These are phyloP conservation scores for Aspergillus fischeri DNA, from an alignment of 2,329 filamentous ascomycete genomes.

Conservation along the genomic window DNA sequence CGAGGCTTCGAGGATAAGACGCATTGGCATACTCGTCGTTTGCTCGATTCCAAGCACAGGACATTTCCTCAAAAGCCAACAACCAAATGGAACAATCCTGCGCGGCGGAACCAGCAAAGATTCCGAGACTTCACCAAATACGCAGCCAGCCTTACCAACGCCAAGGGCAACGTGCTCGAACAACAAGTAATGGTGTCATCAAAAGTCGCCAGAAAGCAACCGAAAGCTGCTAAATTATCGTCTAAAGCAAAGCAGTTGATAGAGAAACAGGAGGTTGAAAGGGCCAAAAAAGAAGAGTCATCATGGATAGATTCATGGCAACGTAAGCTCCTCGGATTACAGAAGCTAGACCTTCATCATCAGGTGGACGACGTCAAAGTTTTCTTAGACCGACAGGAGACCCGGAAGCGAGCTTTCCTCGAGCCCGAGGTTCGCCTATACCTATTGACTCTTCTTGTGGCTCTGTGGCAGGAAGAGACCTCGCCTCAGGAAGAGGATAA, in stretches of 20 bases:
- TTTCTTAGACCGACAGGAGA: neutral
- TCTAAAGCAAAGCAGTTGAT: neutral
- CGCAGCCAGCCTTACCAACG: conserved; percentile 64
- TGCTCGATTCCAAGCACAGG: conserved; percentile 16
- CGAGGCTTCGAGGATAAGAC: conserved; percentile 21
- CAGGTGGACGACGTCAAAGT: neutral
- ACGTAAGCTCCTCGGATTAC: neutral
- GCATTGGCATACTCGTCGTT: conserved; percentile 27
- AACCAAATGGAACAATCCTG: conserved; percentile 3
- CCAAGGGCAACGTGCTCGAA: conserved; percentile 28
- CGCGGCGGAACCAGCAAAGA: conserved; percentile 52
- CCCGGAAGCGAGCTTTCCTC: neutral
- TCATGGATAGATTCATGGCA: neutral
- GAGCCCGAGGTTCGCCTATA: conserved; percentile 1
- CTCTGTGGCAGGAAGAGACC: neutral
- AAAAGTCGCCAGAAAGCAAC: neutral
- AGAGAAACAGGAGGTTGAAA: neutral
- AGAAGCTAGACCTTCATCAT: neutral
- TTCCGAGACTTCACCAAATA: conserved; percentile 65
- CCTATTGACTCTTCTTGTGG: neutral
- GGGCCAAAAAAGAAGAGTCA: neutral
- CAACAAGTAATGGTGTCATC: neutral
- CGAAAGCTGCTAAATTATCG: neutral
- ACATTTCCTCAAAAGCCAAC: conserved; percentile 12
- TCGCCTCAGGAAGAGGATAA: neutral